Percentiles rank a stretch among this genome's conserved stretches.
phyloP scores from a whole-genome alignment of 1,284 basidiomycete genomes.

The Malassezia japonica region DNA sequence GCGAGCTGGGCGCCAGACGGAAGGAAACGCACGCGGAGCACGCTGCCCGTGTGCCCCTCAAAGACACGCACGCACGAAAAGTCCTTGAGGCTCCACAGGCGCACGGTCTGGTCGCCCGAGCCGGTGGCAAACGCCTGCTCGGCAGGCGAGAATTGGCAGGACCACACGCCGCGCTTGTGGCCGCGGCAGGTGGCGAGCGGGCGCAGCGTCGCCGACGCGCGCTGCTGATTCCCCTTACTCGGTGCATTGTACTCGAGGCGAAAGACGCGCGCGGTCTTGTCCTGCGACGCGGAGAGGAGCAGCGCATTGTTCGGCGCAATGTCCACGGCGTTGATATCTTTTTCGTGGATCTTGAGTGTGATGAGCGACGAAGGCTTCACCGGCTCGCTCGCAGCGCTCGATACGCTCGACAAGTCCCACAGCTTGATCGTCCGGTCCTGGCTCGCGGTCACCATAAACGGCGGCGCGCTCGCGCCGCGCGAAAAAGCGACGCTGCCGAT shows the following conservation, averaged over 20 bases:
- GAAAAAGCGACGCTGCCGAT: slow-evolving; percentile 75
- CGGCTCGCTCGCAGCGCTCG: not conserved
- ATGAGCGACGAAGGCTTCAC: slow-evolving; percentile 62
- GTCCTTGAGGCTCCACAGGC: slow-evolving; percentile 75
- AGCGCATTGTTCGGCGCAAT: slow-evolving; percentile 79
- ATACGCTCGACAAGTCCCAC: slow-evolving; percentile 62
- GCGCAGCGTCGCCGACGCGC: slow-evolving; percentile 18
- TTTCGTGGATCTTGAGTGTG: slow-evolving; percentile 91
- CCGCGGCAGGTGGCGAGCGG: slow-evolving; percentile 83
- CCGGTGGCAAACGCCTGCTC: slow-evolving; percentile 83
- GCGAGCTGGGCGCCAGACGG: slow-evolving; percentile 75
- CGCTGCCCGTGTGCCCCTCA: slow-evolving; percentile 73
- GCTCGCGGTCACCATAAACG: slow-evolving; percentile 68
- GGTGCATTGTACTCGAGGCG: slow-evolving; percentile 58
- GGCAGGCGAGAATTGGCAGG: slow-evolving; percentile 70
- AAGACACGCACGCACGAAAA: slow-evolving; percentile 52
- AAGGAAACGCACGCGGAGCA: slow-evolving; percentile 83
- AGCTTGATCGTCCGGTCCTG: slow-evolving; percentile 97
- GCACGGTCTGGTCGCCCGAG: slow-evolving; percentile 86
- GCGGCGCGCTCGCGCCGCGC: slow-evolving; percentile 15
- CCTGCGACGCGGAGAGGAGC: slow-evolving; percentile 88
- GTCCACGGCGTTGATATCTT: slow-evolving; percentile 96
- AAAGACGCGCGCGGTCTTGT: slow-evolving; percentile 85
- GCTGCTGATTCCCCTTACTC: slow-evolving; percentile 31
- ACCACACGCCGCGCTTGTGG: slow-evolving; percentile 94